Percentiles rank a stretch among this genome's conserved stretches.
phyloP scores from a whole-genome alignment of 805 yeast genomes.

The Saccharomyces jurei region DNA sequence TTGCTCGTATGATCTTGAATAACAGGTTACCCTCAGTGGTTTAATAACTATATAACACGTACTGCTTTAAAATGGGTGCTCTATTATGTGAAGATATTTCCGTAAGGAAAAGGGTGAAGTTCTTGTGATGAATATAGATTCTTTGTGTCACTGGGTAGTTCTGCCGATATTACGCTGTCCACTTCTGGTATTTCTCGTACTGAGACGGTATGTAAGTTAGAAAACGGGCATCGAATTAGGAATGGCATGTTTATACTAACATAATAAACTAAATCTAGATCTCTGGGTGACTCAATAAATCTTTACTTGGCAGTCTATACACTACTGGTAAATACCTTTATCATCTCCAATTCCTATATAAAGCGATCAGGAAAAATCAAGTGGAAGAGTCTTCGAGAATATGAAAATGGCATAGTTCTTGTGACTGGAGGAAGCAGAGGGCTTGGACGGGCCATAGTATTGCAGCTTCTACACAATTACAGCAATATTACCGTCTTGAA shows the following conservation, averaged over 20 bases:
- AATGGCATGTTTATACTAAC: neutral
- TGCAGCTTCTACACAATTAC: constrained; percentile 11
- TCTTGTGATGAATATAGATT: constrained; percentile 13
- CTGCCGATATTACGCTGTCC: constrained; percentile 19
- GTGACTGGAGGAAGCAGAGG: constrained; percentile 37
- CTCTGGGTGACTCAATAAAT: neutral
- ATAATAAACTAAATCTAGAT: neutral
- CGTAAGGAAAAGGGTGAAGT: neutral
- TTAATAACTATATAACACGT: neutral
- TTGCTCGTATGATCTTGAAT: neutral
- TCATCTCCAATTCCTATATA: neutral
- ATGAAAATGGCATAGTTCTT: constrained; percentile 11
- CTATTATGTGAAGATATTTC: neutral
- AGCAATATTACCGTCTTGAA: constrained; percentile 23
- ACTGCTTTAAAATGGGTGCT: neutral
- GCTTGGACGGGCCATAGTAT: constrained; percentile 27
- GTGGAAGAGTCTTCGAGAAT: constrained; percentile 6
- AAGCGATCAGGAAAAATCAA: neutral
- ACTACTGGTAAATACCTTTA: constrained; percentile 3
- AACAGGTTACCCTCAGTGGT: neutral
- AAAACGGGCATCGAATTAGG: too few relatives aligned
- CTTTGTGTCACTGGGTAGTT: constrained; percentile 8
- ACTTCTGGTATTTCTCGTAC: constrained; percentile 6
- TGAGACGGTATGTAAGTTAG: constrained; percentile 3
- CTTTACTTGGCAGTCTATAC: constrained; percentile 5